These are phyloP conservation scores for Colletotrichum gigasporum DNA, from an alignment of 2,329 filamentous ascomycete species.

Conservation along the genomic window DNA sequence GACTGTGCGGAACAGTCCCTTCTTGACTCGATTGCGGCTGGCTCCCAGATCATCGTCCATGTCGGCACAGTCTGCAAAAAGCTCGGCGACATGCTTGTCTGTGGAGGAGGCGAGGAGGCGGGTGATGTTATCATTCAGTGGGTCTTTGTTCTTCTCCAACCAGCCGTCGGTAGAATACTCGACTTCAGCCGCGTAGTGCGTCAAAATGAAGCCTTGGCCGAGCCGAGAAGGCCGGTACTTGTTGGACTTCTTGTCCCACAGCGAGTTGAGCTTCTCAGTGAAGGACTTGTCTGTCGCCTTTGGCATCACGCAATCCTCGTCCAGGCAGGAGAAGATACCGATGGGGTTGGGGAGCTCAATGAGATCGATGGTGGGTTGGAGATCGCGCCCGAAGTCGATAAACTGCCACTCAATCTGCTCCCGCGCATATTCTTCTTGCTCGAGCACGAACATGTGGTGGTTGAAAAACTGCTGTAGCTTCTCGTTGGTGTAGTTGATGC, in stretches of 20 bases:
- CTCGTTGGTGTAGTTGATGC: conserved; percentile 99
- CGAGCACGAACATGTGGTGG: conserved; percentile 99
- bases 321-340: conserved; percentile 97
- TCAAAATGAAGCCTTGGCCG: conserved; percentile 92
- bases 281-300: conserved; percentile 98
- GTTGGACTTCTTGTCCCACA: conserved; percentile 95
- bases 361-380: conserved; percentile 96
- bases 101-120: conserved; percentile 83
- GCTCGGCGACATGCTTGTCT: conserved; percentile 81
- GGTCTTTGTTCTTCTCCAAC: conserved; percentile 99
- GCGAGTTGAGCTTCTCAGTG: conserved; percentile 93
- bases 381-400: conserved; percentile 96
- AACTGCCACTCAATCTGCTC: conserved; percentile 99
- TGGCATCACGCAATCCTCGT: conserved; percentile 98
- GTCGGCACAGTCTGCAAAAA: conserved; percentile 91
- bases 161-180: conserved; percentile 96
- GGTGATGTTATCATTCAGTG: conserved; percentile 96
- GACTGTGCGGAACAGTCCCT: conserved; percentile 94
- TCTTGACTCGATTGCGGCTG: conserved; percentile 86
- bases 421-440: conserved; percentile 96
- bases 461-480: conserved; percentile 99
- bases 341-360: conserved; percentile 97
- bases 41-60: conserved; percentile 76
- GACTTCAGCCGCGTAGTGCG: conserved; percentile 96
- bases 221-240: conserved; percentile 93